Conservation (phyloP, 331 rosid genomes). For the Quercus phellos region DNA sequence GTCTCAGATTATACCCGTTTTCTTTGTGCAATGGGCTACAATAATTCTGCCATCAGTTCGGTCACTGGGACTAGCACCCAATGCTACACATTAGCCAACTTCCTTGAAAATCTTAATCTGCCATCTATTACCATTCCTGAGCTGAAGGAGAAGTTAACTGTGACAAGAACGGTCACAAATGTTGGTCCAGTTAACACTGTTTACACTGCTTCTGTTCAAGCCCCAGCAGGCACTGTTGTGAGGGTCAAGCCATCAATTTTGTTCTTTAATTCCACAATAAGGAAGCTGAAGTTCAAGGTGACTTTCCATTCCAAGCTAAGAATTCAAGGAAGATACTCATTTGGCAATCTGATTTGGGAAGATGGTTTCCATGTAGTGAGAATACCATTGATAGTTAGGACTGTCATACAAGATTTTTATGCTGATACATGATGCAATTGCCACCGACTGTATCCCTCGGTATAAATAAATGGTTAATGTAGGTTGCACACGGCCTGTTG, state of each 20-base stretch:
- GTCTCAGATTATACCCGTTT: slow-evolving; percentile 39
- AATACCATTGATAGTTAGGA: slow-evolving; percentile 42
- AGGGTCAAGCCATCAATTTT: slow-evolving; percentile 35
- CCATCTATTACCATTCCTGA: slow-evolving; percentile 56
- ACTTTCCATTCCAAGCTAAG: slow-evolving; percentile 28
- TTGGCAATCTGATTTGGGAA: slow-evolving; percentile 58
- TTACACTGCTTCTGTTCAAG: slow-evolving; percentile 38
- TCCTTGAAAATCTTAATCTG: slow-evolving; percentile 40
- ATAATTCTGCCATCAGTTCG: slow-evolving; percentile 37
- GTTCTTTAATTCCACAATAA: slow-evolving; percentile 22
- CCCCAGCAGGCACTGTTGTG: slow-evolving; percentile 37
- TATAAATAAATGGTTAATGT: not conserved
- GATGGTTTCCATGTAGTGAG: slow-evolving; percentile 55
- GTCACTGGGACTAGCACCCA: slow-evolving; percentile 17
- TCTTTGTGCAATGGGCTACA: slow-evolving; percentile 64
- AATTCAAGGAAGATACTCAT: slow-evolving; percentile 46
- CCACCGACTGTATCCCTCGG: not conserved
- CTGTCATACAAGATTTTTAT: slow-evolving; percentile 32
- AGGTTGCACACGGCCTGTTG: too few species aligned
- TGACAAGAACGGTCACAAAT: slow-evolving; percentile 53
- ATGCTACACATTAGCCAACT: slow-evolving; percentile 28
- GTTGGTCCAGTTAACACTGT: slow-evolving; percentile 42
- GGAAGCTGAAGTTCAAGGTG: slow-evolving; percentile 44
- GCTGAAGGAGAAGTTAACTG: slow-evolving; percentile 30
- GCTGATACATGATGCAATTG: slow-evolving; percentile 28